Evolutionary conservation across 345 rosid genomes (phyloP).

Genomic region (Capsella bursapastoris): DNA sequence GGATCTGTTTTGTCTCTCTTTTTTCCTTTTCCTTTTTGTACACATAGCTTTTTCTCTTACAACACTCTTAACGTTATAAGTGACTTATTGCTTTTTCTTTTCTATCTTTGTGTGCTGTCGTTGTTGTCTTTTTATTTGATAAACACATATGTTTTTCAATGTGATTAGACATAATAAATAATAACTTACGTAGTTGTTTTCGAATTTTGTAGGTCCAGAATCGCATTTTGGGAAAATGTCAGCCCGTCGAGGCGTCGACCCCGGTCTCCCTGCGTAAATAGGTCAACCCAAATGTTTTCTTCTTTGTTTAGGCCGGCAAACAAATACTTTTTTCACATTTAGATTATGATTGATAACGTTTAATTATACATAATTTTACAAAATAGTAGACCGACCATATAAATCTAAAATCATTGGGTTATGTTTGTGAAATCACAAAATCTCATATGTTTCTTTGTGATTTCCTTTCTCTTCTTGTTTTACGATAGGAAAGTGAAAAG

Average conservation of each 20-base stretch:
- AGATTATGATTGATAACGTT: neutral
- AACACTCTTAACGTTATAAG: conserved; percentile 7
- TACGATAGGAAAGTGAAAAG: neutral
- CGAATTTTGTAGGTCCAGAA: conserved; percentile 31
- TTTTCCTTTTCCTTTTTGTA: neutral
- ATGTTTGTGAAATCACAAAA: too few relatives aligned
- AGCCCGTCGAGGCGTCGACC: neutral
- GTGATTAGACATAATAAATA: conserved; percentile 20
- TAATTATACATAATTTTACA: neutral
- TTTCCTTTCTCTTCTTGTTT: neutral
- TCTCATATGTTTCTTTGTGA: too few relatives aligned
- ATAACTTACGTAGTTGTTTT: neutral
- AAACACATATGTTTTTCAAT: conserved; percentile 30
- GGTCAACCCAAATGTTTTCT: conserved; percentile 22
- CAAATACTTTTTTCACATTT: conserved; percentile 26
- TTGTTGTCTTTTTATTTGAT: neutral
- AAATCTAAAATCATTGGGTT: neutral
- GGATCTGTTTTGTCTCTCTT: conserved; percentile 29
- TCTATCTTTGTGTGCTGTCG: conserved; percentile 33
- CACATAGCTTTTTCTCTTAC: conserved; percentile 35
- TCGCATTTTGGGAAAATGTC: conserved; percentile 31
- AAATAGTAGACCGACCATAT: neutral
- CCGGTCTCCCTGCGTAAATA: conserved; percentile 15
- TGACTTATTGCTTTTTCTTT: conserved; percentile 1
- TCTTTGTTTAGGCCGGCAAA: conserved; percentile 9